Conservation (phyloP, 805 yeast genomes). For the Lipomyces yamadae region DNA sequence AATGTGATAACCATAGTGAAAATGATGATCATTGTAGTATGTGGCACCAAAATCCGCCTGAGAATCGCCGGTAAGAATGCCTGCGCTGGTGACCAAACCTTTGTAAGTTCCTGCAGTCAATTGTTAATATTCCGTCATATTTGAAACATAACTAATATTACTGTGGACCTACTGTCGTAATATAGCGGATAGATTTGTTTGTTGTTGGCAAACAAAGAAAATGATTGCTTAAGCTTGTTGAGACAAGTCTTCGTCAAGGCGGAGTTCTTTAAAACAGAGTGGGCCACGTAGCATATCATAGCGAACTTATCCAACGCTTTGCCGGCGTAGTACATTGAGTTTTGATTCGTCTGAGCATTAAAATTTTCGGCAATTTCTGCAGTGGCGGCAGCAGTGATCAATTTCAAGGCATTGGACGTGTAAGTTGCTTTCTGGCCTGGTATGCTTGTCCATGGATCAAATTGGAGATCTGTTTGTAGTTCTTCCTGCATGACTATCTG, state of each 20-base stretch:
- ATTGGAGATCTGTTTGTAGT: constrained; percentile 53
- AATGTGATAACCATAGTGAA: constrained; percentile 82
- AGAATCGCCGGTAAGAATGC: constrained; percentile 43
- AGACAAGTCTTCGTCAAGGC: constrained; percentile 58
- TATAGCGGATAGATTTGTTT: constrained; percentile 71
- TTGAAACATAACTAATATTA: background rate
- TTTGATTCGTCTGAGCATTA: constrained; percentile 61
- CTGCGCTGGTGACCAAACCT: constrained; percentile 64
- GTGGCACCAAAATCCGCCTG: constrained; percentile 76
- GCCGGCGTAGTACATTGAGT: constrained; percentile 91
- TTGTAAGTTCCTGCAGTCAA: constrained; percentile 23
- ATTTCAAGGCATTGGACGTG: constrained; percentile 48
- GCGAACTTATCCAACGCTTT: constrained; percentile 90
- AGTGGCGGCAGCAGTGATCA: constrained; percentile 56
- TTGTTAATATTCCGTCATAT: background rate
- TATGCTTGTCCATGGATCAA: constrained; percentile 65
- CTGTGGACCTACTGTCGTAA: constrained; percentile 76
- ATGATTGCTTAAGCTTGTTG: constrained; percentile 65
- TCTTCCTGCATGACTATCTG: constrained; percentile 45
- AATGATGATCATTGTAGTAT: constrained; percentile 84
- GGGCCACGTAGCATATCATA: constrained; percentile 74
- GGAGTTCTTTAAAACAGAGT: constrained; percentile 64
- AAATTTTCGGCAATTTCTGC: constrained; percentile 62
- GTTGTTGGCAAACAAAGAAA: constrained; percentile 71
- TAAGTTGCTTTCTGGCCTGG: constrained; percentile 49